A percentile compares a stretch with the other conserved stretches of the same genome.
phyloP scores from a whole-genome alignment of 164 flowering plant species.

The Vitis riparia region DNA sequence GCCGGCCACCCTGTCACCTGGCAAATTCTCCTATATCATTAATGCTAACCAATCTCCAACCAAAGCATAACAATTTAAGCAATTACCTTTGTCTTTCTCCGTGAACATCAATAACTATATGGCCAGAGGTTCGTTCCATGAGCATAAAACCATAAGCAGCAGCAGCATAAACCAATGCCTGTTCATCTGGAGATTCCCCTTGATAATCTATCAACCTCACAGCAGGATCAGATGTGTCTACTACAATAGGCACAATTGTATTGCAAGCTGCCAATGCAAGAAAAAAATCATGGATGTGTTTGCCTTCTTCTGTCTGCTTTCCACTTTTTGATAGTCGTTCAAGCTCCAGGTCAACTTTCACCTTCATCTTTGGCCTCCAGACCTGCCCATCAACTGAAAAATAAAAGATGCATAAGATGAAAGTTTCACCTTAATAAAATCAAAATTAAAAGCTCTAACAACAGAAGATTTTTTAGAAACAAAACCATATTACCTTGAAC shows the following conservation, averaged over 20 bases:
- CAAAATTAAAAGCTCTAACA: not conserved
- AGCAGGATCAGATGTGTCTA: conserved; percentile 57
- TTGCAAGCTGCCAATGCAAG: conserved; percentile 96
- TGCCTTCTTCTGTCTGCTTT: conserved; percentile 41
- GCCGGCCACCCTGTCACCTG: too few species aligned
- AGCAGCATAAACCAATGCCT: conserved; percentile 96
- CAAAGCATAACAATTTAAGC: too few species aligned
- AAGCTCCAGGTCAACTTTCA: conserved; percentile 65
- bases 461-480: not conserved
- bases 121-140: conserved; percentile 90
- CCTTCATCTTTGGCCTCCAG: conserved; percentile 80
- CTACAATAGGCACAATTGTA: conserved; percentile 82
- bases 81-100: conserved; percentile 65
- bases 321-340: conserved; percentile 43
- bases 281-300: conserved; percentile 68
- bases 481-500: conserved; percentile 50
- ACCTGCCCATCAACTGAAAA: conserved; percentile 58
- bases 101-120: conserved; percentile 73
- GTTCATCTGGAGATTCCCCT: conserved; percentile 99
- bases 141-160: conserved; percentile 94
- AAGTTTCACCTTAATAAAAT: not conserved
- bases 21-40: too few species aligned
- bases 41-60: too few species aligned
- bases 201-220: conserved; percentile 81
- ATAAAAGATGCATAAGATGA: not conserved